Conservation (phyloP, 2,329 filamentous ascomycete species). For the Fusarium sp. region DNA sequence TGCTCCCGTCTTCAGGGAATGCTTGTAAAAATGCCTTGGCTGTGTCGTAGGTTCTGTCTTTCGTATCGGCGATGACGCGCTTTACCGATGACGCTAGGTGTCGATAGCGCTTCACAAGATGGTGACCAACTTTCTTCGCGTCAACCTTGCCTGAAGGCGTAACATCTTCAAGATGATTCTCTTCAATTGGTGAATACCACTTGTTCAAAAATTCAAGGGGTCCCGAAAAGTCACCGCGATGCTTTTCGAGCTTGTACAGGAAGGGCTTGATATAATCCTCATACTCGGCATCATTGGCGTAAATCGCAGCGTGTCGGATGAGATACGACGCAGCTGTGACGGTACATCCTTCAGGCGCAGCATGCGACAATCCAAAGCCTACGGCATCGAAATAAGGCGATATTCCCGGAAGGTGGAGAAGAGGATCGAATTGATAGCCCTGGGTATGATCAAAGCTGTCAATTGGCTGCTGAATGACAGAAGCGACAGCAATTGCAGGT, state of each 20-base stretch:
- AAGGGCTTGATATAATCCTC: conserved; percentile 39
- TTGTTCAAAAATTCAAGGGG: conserved; percentile 30
- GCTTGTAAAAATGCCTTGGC: conserved; percentile 27
- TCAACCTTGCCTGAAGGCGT: conserved; percentile 36
- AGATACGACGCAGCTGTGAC: conserved; percentile 37
- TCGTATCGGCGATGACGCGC: conserved; percentile 36
- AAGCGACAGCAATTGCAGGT: background rate
- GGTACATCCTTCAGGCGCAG: conserved; percentile 35
- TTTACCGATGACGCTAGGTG: conserved; percentile 35
- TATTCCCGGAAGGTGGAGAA: conserved; percentile 37
- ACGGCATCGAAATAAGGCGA: conserved; percentile 41
- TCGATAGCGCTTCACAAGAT: conserved; percentile 32
- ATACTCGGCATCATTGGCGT: conserved; percentile 39
- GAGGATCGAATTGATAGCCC: conserved; percentile 38
- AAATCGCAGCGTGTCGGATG: conserved; percentile 38
- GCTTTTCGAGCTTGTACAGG: conserved; percentile 34
- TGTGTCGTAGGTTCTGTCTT: conserved; percentile 37
- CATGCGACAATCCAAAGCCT: conserved; percentile 33
- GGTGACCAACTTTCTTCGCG: conserved; percentile 26
- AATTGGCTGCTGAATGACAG: conserved; percentile 28
- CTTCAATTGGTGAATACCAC: conserved; percentile 37
- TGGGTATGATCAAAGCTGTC: conserved; percentile 31
- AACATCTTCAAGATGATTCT: conserved; percentile 35
- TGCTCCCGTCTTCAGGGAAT: conserved; percentile 20
- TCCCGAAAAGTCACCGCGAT: conserved; percentile 34